Evolutionary conservation across 768 basidiomycete genomes (phyloP), one percentile per base, ranked within the genome.

Genomic region (Roridomyces roridus): DNA sequence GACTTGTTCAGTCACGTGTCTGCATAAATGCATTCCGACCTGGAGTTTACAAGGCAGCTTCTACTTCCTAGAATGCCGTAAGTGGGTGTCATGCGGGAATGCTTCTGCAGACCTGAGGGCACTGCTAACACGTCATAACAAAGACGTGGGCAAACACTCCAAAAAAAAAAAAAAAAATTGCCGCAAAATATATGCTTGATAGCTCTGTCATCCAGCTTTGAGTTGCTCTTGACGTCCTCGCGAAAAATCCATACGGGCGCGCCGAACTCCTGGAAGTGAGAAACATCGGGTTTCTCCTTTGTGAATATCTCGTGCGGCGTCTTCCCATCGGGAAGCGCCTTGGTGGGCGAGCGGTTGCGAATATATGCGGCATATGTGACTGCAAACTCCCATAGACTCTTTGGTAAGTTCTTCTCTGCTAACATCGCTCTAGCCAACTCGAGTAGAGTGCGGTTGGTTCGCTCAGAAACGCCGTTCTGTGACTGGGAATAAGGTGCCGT

Each of bases 381-480:
- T 0, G 65, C 69, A 15, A 65, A 63, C 1, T 63, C 56, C 67
- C 72, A 72, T 23, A 66, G 50, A 6, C 21, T 57, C 3, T 50
- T 41, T n/a, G 40, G 0, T 2, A 74, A 25, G 1, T 64, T 57
- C 3, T 50, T 31, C 5, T 51, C 67, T 28, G 70, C 57, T 0
- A 79, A 6, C 74, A 79, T 78, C 0, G 72, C 62, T 0, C 59
- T 15, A 2, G 56, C 65, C 1, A 75, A 26, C 37, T 76, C 67
- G 0, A 74, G 24, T 0, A 74, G 36, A 0, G 71, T 77, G 3
- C 63, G 36, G 41, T 78, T 79, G 12, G 67, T 63, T 0, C 68
- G 42, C 37, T 82, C 77, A 0, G 77, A 77, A 0, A 79, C 61
- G 0, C 79, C 72, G 51, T 80, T 80, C 26, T 78, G 73, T 1